Base-by-base conservation (phyloP, 306 rosid genomes). In the Myrica gale region DNA sequence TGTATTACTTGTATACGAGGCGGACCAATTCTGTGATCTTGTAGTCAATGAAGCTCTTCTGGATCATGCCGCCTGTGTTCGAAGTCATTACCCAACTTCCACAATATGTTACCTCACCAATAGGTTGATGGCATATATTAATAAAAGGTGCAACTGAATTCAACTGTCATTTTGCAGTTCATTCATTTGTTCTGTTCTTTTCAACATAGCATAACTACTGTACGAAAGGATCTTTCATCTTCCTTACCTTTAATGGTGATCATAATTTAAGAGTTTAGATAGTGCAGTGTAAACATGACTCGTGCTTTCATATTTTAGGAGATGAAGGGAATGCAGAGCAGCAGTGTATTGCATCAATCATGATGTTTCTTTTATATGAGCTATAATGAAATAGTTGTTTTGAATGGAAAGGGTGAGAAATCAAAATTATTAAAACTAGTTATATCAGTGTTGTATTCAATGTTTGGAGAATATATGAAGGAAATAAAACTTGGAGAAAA, bases 51-150 rank as follows among this genome's bases (percentile, higher is more conserved):
- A 85, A 72, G 87, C 91, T 53, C 83, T 91, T 81, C 73, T 76
- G 78, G 82, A 85, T 76, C 90, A 90, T 45, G 85, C 89, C 69
- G 82, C 80, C 54, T 76, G 77, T 32, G 87, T 92, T 74, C 97
- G 23, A 88, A 89, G 86, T 71, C 88, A 52, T 73, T 90, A 94
- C 87, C 95, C 98, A 69, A 76, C 89, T 44, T 82, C 87, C 80
- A 94, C 96, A 73, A 87, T 90, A 83, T 92, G 98, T 78, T 91
- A 81, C 83, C 89, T 94, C 69, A 91, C 97, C 61, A 89, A 92
- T 85, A 92, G 86, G 83, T 77, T 94, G 71, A 82, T 90, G 88
- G 52, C 96, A 74, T 90, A 84, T 83, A 81, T 94, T 74, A 89
- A 92, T 82, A 94, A 90, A 86, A 92, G 93, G 98, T 90, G 78